Conservation (phyloP, 148 eudicot genomes). For the Spergularia marina region DNA sequence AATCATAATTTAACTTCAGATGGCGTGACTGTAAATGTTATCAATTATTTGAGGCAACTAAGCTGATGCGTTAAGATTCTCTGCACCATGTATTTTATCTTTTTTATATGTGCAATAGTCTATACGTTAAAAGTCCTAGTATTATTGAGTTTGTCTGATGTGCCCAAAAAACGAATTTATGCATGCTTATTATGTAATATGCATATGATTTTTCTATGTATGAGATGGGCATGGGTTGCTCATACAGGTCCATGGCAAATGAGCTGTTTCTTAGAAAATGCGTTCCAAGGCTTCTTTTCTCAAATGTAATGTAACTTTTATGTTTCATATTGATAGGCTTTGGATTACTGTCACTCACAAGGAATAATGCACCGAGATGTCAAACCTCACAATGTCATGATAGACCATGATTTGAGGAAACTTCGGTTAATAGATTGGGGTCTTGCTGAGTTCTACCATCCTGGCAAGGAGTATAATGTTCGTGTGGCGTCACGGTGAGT, state of each 20-base stretch:
- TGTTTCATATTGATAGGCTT: constrained; percentile 45
- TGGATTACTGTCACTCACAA: constrained; percentile 93
- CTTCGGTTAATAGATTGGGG: constrained; percentile 98
- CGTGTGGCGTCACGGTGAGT: constrained; percentile 91
- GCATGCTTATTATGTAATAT: background rate
- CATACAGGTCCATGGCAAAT: background rate
- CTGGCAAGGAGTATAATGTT: constrained; percentile 93
- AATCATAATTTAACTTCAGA: background rate
- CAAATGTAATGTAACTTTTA: constrained; percentile 8
- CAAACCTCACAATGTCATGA: constrained; percentile 96
- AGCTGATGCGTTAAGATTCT: background rate
- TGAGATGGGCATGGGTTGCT: background rate
- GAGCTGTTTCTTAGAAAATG: background rate
- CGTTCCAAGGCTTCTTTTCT: background rate
- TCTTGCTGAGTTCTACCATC: constrained; percentile 95
- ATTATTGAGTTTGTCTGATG: too few species aligned
- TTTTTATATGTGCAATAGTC: background rate
- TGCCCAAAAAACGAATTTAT: too few species aligned
- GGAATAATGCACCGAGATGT: constrained; percentile 99
- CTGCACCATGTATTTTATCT: background rate
- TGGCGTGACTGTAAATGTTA: background rate
- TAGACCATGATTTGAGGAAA: constrained; percentile 88
- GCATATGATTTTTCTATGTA: background rate
- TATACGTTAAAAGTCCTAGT: background rate
- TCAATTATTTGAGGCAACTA: background rate